Evolutionary conservation across 2,329 filamentous ascomycete species (phyloP).

Genomic region (Didymella glomerata): DNA sequence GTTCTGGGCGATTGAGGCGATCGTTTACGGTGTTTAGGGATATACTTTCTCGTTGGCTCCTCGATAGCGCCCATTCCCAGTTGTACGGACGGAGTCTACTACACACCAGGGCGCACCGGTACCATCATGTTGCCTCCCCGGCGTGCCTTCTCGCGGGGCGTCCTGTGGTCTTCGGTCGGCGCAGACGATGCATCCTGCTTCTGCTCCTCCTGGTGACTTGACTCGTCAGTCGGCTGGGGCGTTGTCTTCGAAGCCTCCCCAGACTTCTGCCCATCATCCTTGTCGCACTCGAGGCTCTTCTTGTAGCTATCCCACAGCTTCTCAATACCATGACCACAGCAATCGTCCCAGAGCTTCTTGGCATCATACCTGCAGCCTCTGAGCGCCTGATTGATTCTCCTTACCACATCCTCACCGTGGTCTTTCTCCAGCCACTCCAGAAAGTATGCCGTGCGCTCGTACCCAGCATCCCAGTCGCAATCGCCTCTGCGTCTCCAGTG

Average conservation of each 20-base stretch:
- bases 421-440: constrained; percentile 81
- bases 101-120: constrained; percentile 17
- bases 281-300: constrained; percentile 53
- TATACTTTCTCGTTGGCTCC: not conserved
- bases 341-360: constrained; percentile 70
- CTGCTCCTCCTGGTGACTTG: not conserved
- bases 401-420: constrained; percentile 61
- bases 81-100: not conserved
- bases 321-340: constrained; percentile 72
- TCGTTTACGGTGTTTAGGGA: not conserved
- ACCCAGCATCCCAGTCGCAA: constrained; percentile 84
- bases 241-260: not conserved
- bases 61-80: not conserved
- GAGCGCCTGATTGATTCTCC: constrained; percentile 72
- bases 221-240: not conserved
- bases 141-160: constrained; percentile 24
- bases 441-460: constrained; percentile 92
- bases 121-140: constrained; percentile 27
- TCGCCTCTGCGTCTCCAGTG: constrained; percentile 75
- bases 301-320: constrained; percentile 80
- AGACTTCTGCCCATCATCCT: not conserved
- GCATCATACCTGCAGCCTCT: constrained; percentile 70
- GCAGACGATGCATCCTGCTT: not conserved
- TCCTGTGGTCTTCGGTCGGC: constrained; percentile 16
- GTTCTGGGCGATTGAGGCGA: not conserved